Base-by-base conservation (phyloP, 2,329 filamentous ascomycete genomes). In the Paraphaeosphaeria sporulosa region DNA sequence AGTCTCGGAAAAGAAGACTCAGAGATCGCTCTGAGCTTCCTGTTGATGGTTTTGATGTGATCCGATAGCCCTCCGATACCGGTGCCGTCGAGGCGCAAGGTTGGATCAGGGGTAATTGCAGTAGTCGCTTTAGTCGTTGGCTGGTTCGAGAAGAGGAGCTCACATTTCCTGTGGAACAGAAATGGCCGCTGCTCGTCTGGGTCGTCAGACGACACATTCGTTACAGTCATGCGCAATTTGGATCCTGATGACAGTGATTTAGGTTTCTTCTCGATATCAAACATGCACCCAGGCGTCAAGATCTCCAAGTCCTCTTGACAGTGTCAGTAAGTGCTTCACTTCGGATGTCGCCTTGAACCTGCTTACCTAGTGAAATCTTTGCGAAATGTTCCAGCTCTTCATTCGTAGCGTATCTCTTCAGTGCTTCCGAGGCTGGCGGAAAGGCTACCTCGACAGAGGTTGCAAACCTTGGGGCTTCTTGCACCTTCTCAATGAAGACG, bases 51-150 rank as follows among this genome's bases (percentile, higher is more conserved):
- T 34, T 82, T 77, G 36, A 92, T 82, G 57, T 92, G 89, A 4
- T 83, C 76, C 8, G 86, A 81, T 46, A 96, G 82, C 5, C 92
- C 93, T 4, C 89, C 89, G 21, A 96, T 84, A 6, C 84, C 83
- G 5, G 81, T 80, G 5, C 75, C 54, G 23, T 75, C 71, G 23
- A 85, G 61, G 17, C 64, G 66, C 27, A 76, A 38, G n/a, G 30
- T 30, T 60, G 19, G 5, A 25, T n/a, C 46, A 19, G 25, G 19
- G 2, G 13, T 12, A 10, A 30, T 17, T 27, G 51, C 17, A 13
- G 25, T 25, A 54, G 8, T 23, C 9, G n/a, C 19, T 8, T 36
- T 55, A 27, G 46, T 42, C 25, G 52, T 34, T n/a, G 43, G 42
- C 21, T 60, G 46, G 17, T 64, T 62, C n/a, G 62, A 56, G 34